Conservation (phyloP, 176 grass and related monocot species). For the Raddia guianensis region DNA sequence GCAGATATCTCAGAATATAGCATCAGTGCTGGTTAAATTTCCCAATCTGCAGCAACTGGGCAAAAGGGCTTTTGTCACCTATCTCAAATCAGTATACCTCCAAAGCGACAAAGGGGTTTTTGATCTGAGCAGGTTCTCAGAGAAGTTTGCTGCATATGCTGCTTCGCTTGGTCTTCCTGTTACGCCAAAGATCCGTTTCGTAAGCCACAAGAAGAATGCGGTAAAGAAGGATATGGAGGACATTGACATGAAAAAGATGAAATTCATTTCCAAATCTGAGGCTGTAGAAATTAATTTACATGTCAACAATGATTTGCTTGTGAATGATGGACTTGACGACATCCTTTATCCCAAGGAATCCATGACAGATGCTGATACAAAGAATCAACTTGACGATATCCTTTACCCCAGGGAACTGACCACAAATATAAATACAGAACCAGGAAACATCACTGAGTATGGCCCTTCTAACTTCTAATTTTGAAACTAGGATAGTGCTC, state of each 20-base stretch:
- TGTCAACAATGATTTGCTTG: constrained; percentile 19
- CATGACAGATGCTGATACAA: constrained; percentile 20
- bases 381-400: constrained; percentile 48
- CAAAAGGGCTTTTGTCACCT: constrained; percentile 85
- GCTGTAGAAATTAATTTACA: constrained; percentile 43
- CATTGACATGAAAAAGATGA: constrained; percentile 23
- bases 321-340: constrained; percentile 56
- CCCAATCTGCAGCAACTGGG: constrained; percentile 77
- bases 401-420: constrained; percentile 56
- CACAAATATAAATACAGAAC: constrained; percentile 35
- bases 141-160: constrained; percentile 78
- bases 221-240: constrained; percentile 28
- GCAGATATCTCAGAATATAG: constrained; percentile 75
- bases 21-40: constrained; percentile 74
- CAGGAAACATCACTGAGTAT: constrained; percentile 52
- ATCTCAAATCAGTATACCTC: constrained; percentile 71
- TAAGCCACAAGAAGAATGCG: constrained; percentile 58
- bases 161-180: constrained; percentile 77
- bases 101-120: constrained; percentile 78
- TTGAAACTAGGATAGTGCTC: constrained; percentile 1
- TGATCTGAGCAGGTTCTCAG: constrained; percentile 68
- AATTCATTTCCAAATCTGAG: constrained; percentile 29
- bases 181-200: constrained; percentile 68
- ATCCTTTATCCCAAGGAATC: constrained; percentile 69
- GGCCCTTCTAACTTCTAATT: constrained; percentile 23